These are phyloP conservation scores for Plasmopara muralis DNA, from an alignment of 352 stramenopile genomes.

Conservation along the genomic window DNA sequence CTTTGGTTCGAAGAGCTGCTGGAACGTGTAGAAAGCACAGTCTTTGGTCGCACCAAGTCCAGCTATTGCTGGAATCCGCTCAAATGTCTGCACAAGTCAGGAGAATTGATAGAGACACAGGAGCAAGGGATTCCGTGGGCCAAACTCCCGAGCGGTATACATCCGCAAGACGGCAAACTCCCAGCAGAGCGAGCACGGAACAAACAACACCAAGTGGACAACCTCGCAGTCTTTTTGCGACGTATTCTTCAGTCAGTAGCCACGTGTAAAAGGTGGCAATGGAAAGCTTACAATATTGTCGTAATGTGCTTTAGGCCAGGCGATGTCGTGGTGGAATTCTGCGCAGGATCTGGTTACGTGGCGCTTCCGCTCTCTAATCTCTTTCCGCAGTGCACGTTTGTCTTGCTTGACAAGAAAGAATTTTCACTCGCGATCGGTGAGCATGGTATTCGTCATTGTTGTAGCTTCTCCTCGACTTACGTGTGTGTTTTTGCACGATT, in stretches of 20 bases:
- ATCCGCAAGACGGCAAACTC: constrained; percentile 63
- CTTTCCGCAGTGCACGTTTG: constrained; percentile 67
- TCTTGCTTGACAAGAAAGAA: constrained; percentile 74
- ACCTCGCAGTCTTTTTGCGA: constrained; percentile 64
- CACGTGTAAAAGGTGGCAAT: background rate
- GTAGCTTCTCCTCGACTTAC: background rate
- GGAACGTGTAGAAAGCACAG: constrained; percentile 37
- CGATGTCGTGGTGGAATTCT: constrained; percentile 80
- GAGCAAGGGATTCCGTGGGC: constrained; percentile 51
- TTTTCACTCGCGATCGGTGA: constrained; percentile 69
- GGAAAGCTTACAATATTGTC: constrained; percentile 8
- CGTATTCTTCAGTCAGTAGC: constrained; percentile 43
- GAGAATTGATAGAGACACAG: background rate
- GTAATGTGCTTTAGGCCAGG: constrained; percentile 32
- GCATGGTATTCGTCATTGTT: constrained; percentile 1
- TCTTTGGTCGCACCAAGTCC: constrained; percentile 26
- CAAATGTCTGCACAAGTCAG: constrained; percentile 26
- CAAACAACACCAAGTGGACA: constrained; percentile 76
- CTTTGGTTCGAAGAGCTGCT: constrained; percentile 75
- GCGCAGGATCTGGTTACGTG: constrained; percentile 68
- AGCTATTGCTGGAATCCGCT: constrained; percentile 63
- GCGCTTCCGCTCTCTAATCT: constrained; percentile 66
- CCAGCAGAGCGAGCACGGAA: constrained; percentile 43
- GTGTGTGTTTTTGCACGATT: background rate
- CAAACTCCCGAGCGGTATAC: constrained; percentile 52